Percentiles rank a stretch among this genome's conserved stretches.
Conservation (phyloP, 2,329 filamentous ascomycete genomes). For the Didymella arachidicola region DNA sequence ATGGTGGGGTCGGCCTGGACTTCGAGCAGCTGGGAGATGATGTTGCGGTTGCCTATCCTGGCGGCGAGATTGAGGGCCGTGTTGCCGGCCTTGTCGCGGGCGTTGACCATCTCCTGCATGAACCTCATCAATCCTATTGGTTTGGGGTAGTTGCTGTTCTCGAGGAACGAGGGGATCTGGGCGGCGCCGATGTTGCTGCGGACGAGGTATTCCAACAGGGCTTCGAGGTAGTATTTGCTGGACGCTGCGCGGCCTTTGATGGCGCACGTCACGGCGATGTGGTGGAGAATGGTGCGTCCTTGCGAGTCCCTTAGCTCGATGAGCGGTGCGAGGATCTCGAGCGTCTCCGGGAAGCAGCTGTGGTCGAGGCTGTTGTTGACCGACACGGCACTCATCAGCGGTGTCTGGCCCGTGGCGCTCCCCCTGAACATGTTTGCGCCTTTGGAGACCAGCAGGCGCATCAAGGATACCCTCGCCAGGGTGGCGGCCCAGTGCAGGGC, state of each 20-base stretch:
- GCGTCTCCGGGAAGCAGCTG: slow-evolving; percentile 84
- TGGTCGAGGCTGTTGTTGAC: slow-evolving; percentile 96
- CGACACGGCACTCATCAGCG: slow-evolving; percentile 88
- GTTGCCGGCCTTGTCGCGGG: slow-evolving; percentile 91
- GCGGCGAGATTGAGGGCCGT: slow-evolving; percentile 94
- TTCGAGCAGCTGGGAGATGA: slow-evolving; percentile 95
- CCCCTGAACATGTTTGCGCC: slow-evolving; percentile 89
- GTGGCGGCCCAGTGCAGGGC: slow-evolving; percentile 97
- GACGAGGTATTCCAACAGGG: slow-evolving; percentile 91
- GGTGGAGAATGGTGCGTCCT: slow-evolving; percentile 90
- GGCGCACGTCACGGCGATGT: slow-evolving; percentile 94
- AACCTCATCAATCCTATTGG: slow-evolving; percentile 90
- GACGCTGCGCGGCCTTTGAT: slow-evolving; percentile 92
- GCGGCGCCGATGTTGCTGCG: slow-evolving; percentile 64
- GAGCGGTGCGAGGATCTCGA: slow-evolving; percentile 86
- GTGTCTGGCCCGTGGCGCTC: slow-evolving; percentile 89
- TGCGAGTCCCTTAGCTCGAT: slow-evolving; percentile 91
- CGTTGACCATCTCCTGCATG: slow-evolving; percentile 96
- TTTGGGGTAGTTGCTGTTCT: slow-evolving; percentile 63
- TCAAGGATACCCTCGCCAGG: slow-evolving; percentile 80
- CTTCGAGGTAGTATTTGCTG: slow-evolving; percentile 95
- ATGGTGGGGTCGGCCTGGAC: slow-evolving; percentile 94
- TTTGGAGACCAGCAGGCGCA: slow-evolving; percentile 80
- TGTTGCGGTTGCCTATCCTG: slow-evolving; percentile 88
- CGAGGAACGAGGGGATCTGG: slow-evolving; percentile 52